Conservation (phyloP, 108 stramenopile species). For the Nitzschia putrida region DNA sequence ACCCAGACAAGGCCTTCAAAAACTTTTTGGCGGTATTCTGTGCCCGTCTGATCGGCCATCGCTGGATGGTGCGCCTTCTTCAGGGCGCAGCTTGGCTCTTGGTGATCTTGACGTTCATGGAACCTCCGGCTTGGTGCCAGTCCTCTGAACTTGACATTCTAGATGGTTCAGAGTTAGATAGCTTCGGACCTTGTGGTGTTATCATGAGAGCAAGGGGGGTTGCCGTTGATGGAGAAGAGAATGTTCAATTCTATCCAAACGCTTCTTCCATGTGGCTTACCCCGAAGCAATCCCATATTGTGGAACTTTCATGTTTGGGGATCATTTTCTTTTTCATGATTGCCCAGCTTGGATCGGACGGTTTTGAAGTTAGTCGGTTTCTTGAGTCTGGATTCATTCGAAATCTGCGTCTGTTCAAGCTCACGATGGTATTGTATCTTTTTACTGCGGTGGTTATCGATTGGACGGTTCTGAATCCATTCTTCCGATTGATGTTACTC, state of each 20-base stretch:
- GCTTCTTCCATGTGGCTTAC: slow-evolving; percentile 48
- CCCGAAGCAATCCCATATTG: slow-evolving; percentile 29
- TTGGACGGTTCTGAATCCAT: slow-evolving; percentile 43
- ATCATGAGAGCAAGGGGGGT: slow-evolving; percentile 25
- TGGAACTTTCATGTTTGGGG: slow-evolving; percentile 50
- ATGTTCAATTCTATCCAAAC: slow-evolving; percentile 66
- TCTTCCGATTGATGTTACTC: slow-evolving; percentile 52
- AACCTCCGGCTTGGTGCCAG: slow-evolving; percentile 80
- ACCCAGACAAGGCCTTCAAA: slow-evolving; percentile 14
- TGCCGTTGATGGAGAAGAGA: slow-evolving; percentile 25
- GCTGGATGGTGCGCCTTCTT: slow-evolving; percentile 28
- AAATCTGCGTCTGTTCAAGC: slow-evolving; percentile 24
- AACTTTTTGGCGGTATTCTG: slow-evolving; percentile 44
- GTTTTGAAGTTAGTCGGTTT: slow-evolving; percentile 47
- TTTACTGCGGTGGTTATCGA: background rate
- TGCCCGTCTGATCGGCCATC: slow-evolving; percentile 37
- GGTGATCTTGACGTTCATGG: slow-evolving; percentile 62
- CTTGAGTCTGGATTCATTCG: slow-evolving; percentile 37
- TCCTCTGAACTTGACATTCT: slow-evolving; percentile 22
- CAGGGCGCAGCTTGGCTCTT: slow-evolving; percentile 40
- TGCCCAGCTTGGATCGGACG: slow-evolving; percentile 56
- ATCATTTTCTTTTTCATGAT: slow-evolving; percentile 41
- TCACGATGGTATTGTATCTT: slow-evolving; percentile 9
- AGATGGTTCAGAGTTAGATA: slow-evolving; percentile 1
- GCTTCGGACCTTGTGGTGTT: slow-evolving; percentile 43